Base-by-base conservation (phyloP, 2,329 filamentous ascomycete species). In the Trichoderma pleuroti region DNA sequence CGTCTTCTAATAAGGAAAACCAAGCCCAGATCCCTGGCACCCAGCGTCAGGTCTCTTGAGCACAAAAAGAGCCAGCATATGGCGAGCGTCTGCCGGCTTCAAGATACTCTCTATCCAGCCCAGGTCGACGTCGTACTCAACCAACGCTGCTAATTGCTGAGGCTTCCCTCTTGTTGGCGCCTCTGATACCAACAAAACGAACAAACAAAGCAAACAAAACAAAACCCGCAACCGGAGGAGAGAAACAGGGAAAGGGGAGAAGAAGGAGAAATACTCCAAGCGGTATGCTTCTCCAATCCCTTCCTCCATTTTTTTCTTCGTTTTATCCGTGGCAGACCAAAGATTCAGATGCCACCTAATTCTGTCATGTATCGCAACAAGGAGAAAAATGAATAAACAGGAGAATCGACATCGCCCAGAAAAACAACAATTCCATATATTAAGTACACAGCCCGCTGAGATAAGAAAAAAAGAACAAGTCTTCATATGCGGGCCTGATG, bases 391-490 rank as follows among this genome's bases (percentile, higher is more conserved):
- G 10, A 49, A 24, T 2, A 21, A 21, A 65, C 11, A 56, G 49
- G 49, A 28, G 64, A 56, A 24, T 28, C 32, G 46, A 42, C 64
- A 61, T n/a, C 34, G 32, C 28, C 49, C 24, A 16, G 14, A 49
- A 64, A 52, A 18, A 32, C 34, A 64, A 26, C 65, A 61, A 42
- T 66, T 49, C 59, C 54, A 61, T 59, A 68, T 68, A 60, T 60
- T 60, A 68, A 68, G 65, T 68, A 68, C 56, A 68, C 65, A 60
- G 65, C 65, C 65, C 56, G 65, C 65, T 68, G 56, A 54, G n/a
- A 46, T 24, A 54, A 57, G 28, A 36, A 54, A 67, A 68, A 21
- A 9, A 36, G 12, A 49, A 54, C 16, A 56, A 18, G 39, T 68
- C 56, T 61, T 68, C 62, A 69, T 63, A 39, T 63, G 67, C 57